These are phyloP conservation scores for Boletellus sp. DNA, from an alignment of 768 basidiomycete genomes.

Conservation along the genomic window DNA sequence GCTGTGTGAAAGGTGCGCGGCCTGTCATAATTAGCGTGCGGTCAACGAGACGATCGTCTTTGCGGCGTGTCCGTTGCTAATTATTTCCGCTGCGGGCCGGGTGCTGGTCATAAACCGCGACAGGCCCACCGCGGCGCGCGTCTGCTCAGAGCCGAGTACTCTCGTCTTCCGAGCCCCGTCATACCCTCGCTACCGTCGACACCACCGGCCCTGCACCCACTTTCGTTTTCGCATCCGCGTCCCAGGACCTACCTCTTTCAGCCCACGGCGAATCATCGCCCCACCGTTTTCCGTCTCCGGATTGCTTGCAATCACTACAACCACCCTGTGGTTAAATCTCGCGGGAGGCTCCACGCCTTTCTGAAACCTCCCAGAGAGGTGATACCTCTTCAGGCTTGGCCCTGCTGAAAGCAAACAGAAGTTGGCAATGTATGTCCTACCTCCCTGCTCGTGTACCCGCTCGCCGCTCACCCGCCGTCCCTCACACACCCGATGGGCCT, in stretches of 20 bases:
- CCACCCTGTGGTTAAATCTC: too few species aligned
- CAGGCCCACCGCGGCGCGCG: too few species aligned
- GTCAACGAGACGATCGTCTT: not conserved
- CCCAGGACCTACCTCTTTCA: not conserved
- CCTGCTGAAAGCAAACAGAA: not conserved
- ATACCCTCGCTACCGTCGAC: not conserved
- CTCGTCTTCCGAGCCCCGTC: not conserved
- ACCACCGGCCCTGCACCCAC: not conserved
- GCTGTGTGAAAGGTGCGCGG: not conserved
- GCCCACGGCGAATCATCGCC: too few species aligned
- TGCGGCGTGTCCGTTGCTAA: not conserved
- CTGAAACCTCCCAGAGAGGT: too few species aligned
- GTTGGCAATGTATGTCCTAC: slow-evolving; percentile 6
- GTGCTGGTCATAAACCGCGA: slow-evolving; percentile 7
- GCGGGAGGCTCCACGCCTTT: too few species aligned
- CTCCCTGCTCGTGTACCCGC: not conserved
- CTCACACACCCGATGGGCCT: not conserved
- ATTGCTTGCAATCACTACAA: not conserved
- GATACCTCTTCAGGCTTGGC: not conserved
- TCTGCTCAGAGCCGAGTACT: not conserved
- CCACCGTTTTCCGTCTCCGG: not conserved
- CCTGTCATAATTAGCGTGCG: not conserved
- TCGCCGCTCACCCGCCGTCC: not conserved
- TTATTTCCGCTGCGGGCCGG: slow-evolving; percentile 1
- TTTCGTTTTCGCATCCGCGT: not conserved